Evolutionary conservation across 192 early-diverging fungal species (phyloP), one percentile per base, ranked within the genome.

Genomic region (Backusella circina): DNA sequence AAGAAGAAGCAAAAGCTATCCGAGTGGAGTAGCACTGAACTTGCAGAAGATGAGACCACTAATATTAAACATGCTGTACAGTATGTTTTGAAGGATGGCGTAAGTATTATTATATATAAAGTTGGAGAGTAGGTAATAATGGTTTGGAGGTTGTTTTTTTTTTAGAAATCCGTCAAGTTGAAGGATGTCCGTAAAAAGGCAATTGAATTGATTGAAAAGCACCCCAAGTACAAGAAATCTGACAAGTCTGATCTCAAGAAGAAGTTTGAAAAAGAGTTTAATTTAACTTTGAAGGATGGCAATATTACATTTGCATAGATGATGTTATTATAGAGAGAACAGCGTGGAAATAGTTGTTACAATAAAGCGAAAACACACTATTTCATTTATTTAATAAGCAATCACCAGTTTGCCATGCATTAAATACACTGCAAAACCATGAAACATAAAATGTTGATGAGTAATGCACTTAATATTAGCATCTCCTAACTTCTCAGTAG

Each of bases 1-100:
- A 35, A 65, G 15, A 79, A 83, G 13, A 77, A 79, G 70, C 44
- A 79, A 65, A 77, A 80, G 23, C 70, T 75, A 38, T 73, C 47
- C 3, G 75, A 80, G 28, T 75, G 77, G 80, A 72, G 70, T 57
- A 65, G 71, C 9, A 78, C 79, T 6, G 74, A 74, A 23, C 28
- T 72, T 18, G n/a, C 31, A 23, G 65, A 66, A 18, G 64, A 76
- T 39, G 37, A 71, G 10, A 2, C 35, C n/a, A n/a, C 57, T 50
- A 71, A 57, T 10, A 15, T 74, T 2, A 69, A 75, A 9, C 26
- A 69, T 38, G 51, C 70, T 5, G 18, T 66, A 18, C 39, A 74
- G 10, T n/a, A 65, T 26, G 38, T 74, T n/a, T 74, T 74, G 30
- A 66, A 65, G 28, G 39, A 66, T 26, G 39, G 36, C 16, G 70